A percentile compares a stretch with the other conserved stretches of the same genome.
Evolutionary conservation across 768 basidiomycete species (phyloP).

Genomic region (Chalciporus pseudorubinellus): DNA sequence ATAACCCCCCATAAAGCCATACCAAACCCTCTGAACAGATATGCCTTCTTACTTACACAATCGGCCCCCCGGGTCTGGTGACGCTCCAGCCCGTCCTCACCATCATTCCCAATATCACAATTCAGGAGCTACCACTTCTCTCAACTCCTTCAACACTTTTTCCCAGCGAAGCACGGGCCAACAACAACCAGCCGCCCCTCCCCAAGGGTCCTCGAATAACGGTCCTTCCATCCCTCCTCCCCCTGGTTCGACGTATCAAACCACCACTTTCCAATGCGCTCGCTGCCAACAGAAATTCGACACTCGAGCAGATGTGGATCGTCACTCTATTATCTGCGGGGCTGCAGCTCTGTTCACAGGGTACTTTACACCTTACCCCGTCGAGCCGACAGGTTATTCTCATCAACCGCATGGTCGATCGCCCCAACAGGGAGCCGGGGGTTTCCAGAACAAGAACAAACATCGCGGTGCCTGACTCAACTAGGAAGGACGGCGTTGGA

Average conservation of each 20-base stretch:
- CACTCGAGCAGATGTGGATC: conserved; percentile 7
- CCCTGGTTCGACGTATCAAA: not conserved
- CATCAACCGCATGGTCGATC: not conserved
- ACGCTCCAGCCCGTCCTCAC: not conserved
- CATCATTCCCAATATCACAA: not conserved
- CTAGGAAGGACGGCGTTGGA: not conserved
- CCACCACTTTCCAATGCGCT: conserved; percentile 2
- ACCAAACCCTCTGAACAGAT: not conserved
- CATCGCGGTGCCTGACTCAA: not conserved
- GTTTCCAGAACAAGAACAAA: not conserved
- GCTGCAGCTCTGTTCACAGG: conserved; percentile 9
- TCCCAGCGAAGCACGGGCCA: not conserved
- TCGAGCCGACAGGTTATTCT: not conserved
- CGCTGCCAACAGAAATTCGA: conserved; percentile 13
- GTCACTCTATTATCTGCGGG: conserved; percentile 15
- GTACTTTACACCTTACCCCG: conserved; percentile 13
- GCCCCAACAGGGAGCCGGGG: not conserved
- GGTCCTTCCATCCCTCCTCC: conserved; percentile 5
- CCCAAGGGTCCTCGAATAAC: not conserved
- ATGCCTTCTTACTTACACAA: conserved; percentile 11
- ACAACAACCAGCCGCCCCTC: not conserved
- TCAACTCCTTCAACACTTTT: not conserved
- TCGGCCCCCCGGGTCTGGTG: not conserved
- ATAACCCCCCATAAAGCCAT: not conserved
- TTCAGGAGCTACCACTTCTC: not conserved